Conservation (phyloP, 257 asterid genomes). For the Rauvolfia tetraphylla region DNA sequence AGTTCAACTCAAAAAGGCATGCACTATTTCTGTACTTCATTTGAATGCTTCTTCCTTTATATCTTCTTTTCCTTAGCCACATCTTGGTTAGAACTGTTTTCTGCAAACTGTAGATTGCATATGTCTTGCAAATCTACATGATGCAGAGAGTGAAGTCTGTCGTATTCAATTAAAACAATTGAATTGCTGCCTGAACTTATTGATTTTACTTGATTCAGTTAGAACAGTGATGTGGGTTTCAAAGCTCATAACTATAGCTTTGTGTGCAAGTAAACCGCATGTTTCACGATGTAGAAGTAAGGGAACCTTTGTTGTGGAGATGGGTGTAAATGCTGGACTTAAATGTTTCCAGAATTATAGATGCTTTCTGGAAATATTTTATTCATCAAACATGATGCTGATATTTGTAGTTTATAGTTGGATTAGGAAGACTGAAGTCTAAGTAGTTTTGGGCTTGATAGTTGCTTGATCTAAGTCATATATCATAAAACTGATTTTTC, state of each 20-base stretch:
- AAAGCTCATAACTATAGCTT: too few species aligned
- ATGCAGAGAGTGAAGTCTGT: neutral
- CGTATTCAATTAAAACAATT: too few species aligned
- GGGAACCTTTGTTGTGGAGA: neutral
- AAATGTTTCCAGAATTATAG: neutral
- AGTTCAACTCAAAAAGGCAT: slow-evolving; percentile 17
- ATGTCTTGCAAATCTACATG: neutral
- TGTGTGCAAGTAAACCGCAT: neutral
- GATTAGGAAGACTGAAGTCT: too few species aligned
- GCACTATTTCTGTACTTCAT: neutral
- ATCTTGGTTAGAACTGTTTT: neutral
- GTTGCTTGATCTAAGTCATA: too few species aligned
- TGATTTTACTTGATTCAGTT: too few species aligned
- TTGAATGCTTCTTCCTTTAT: slow-evolving; percentile 1
- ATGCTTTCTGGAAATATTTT: neutral
- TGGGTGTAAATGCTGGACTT: neutral
- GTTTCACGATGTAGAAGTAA: neutral
- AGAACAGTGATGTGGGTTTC: too few species aligned
- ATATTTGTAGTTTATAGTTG: neutral
- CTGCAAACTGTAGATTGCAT: neutral
- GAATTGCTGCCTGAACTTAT: too few species aligned
- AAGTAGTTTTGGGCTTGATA: too few species aligned
- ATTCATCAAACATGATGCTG: neutral
- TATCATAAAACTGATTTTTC: too few species aligned
- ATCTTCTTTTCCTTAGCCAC: neutral